Evolutionary conservation across 148 eudicot species (phyloP).

Genomic region (Rhododendron mucronatum): DNA sequence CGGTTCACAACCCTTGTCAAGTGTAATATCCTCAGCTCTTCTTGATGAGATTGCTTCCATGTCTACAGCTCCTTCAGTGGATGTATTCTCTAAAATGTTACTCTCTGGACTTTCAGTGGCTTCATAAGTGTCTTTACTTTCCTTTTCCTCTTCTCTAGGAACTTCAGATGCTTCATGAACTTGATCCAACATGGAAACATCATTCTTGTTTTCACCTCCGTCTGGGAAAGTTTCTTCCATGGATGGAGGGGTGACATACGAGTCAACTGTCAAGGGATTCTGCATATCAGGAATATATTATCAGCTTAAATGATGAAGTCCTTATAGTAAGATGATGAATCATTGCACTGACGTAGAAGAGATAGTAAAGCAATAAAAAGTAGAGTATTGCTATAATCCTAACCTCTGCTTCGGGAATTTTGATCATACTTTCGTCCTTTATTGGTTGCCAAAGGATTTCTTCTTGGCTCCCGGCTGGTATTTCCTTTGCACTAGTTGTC

Average conservation of each 20-base stretch:
- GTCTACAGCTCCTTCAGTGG: background rate
- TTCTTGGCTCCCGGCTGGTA: background rate
- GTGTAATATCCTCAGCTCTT: background rate
- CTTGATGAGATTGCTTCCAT: background rate
- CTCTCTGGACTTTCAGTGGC: conserved; percentile 4
- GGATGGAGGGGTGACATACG: conserved; percentile 2
- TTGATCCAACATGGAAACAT: background rate
- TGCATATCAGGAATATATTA: background rate
- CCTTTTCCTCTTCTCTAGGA: conserved; percentile 1
- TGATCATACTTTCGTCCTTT: background rate
- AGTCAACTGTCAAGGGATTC: conserved; percentile 4
- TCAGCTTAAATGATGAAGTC: background rate
- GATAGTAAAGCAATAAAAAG: background rate
- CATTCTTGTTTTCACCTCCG: background rate
- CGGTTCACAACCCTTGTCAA: background rate
- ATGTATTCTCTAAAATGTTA: conserved; percentile 10
- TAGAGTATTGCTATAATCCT: background rate
- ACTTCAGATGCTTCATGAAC: conserved; percentile 7
- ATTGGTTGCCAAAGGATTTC: conserved; percentile 2
- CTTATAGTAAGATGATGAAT: background rate
- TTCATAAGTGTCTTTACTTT: background rate
- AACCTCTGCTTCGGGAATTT: conserved; percentile 20
- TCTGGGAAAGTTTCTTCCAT: conserved; percentile 1
- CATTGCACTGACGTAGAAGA: background rate
- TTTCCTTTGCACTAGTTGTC: background rate